Base-by-base conservation (phyloP, 352 stramenopile genomes). In the Phytophthora sp. region DNA sequence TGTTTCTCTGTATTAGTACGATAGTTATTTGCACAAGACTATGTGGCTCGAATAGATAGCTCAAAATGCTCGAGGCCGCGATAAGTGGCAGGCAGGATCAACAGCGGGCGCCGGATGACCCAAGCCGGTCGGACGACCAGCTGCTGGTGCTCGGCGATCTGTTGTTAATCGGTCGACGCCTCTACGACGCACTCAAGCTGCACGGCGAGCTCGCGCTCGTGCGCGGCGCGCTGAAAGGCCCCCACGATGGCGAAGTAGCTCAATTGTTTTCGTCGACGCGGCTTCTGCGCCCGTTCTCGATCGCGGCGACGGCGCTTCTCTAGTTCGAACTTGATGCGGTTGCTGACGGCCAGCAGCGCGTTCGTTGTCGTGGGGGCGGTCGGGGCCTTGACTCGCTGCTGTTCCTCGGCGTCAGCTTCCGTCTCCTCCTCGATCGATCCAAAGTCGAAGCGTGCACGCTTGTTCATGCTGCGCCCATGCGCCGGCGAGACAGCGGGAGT, bases 211-310 rank as follows among this genome's bases (percentile, higher is more conserved):
- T 85, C 66, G 50, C 86, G 82, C 62, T 94, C 84, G 49, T 82
- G 80, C 5, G 82, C 79, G 4, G 86, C 86, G 35, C 84, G 86
- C 34, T 94, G 86, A 63, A 94, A 94, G 3, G 86, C 86, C 10
- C 82, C 78, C 27, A 88, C 69, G 52, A 94, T 94, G 30, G 86
- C 84, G 54, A 92, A 91, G 57, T 87, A 93, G 61, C 76, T 91
- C 48, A 94, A 66, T 32, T 94, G 82, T 55, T 89, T 74, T 34
- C 82, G 67, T 76, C 82, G 84, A 45, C 78, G 68, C 32, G 80
- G 69, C 17, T 62, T 76, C 38, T 81, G 67, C 18, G 56, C 69
- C 18, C 76, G 75, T 48, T 91, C 76, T 26, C 67, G 76, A 27
- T 84, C 82, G 24, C 69, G 65, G 15, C 75, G 74, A 28, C 76